These are phyloP conservation scores for Fraxinus nigra DNA, from an alignment of 305 asterid genomes.

Conservation along the genomic window DNA sequence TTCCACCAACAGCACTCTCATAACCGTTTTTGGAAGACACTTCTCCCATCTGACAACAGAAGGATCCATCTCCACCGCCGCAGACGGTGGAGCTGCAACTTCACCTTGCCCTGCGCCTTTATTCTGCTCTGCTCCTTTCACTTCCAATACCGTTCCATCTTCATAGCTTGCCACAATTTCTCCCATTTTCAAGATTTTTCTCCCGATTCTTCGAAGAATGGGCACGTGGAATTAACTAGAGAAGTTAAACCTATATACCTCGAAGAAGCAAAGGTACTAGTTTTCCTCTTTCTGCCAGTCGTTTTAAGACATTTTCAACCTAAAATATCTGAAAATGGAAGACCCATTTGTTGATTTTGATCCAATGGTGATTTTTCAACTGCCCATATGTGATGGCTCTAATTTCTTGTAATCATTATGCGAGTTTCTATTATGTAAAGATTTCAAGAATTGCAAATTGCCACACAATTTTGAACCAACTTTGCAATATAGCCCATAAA, in stretches of 20 bases:
- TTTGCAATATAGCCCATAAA: neutral
- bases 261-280: neutral
- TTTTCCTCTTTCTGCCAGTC: conserved; percentile 19
- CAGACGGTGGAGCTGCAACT: conserved; percentile 12
- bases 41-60: conserved; percentile 64
- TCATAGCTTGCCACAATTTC: conserved; percentile 55
- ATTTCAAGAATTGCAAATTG: conserved; percentile 5
- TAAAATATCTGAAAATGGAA: conserved; percentile 43
- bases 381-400: conserved; percentile 61
- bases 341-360: conserved; percentile 29
- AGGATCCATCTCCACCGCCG: conserved; percentile 22
- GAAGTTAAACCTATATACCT: conserved; percentile 23
- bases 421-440: neutral
- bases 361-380: conserved; percentile 38
- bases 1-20: conserved; percentile 83
- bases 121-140: conserved; percentile 24
- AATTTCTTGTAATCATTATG: conserved; percentile 2
- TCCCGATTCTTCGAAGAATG: neutral
- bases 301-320: conserved; percentile 16
- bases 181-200: conserved; percentile 43
- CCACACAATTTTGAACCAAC: neutral
- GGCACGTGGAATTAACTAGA: conserved; percentile 5
- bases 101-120: conserved; percentile 20
- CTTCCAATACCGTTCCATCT: conserved; percentile 32
- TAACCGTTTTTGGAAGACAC: conserved; percentile 71